Conservation (phyloP, 352 stramenopile genomes). For the Phytophthora pistaciae region DNA sequence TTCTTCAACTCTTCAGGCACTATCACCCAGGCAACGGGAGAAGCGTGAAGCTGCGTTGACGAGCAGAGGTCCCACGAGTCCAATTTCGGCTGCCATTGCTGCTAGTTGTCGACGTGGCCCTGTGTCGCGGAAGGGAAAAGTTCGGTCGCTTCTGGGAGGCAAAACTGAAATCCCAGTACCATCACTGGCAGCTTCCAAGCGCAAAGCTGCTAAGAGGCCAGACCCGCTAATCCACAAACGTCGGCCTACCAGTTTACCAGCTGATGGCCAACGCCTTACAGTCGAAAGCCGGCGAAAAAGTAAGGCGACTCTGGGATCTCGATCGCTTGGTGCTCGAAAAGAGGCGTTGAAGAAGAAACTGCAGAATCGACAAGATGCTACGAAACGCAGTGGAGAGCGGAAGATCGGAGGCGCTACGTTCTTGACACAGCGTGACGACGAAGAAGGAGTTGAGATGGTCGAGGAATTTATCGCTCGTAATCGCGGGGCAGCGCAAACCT, state of each 20-base stretch:
- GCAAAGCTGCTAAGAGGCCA: slow-evolving; percentile 12
- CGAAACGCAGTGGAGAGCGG: slow-evolving; percentile 1
- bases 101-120: slow-evolving; percentile 15
- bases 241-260: slow-evolving; percentile 3
- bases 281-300: slow-evolving; percentile 12
- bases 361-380: slow-evolving; percentile 6
- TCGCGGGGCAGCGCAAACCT: slow-evolving; percentile 12
- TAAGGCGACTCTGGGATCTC: slow-evolving; percentile 10
- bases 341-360: slow-evolving; percentile 56
- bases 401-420: slow-evolving; percentile 46
- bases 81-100: slow-evolving; percentile 25
- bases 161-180: slow-evolving; percentile 4
- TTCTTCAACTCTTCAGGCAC: slow-evolving; percentile 69
- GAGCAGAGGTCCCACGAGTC: slow-evolving; percentile 14
- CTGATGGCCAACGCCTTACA: not conserved
- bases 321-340: slow-evolving; percentile 43
- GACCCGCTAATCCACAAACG: slow-evolving; percentile 31
- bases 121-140: slow-evolving; percentile 15
- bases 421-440: slow-evolving; percentile 53
- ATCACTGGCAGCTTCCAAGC: slow-evolving; percentile 2
- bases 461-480: slow-evolving; percentile 30
- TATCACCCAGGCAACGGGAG: slow-evolving; percentile 62
- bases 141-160: not conserved
- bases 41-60: slow-evolving; percentile 52
- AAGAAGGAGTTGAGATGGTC: slow-evolving; percentile 35